These are phyloP conservation scores for Chalciporus sp. DNA, from an alignment of 1,284 basidiomycete species.

Conservation along the genomic window DNA sequence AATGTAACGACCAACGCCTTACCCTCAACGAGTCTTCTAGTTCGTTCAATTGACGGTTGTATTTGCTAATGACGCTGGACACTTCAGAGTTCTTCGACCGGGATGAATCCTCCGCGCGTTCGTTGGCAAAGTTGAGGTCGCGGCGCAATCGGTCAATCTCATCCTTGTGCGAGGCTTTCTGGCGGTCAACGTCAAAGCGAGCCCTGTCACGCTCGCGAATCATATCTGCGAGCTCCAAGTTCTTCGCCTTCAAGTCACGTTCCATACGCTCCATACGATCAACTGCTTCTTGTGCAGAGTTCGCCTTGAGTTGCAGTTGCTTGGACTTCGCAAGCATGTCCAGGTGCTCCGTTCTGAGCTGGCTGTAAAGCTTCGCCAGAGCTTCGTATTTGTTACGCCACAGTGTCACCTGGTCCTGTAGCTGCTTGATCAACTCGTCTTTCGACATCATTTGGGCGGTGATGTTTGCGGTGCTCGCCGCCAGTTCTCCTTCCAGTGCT, in stretches of 20 bases:
- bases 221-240: constrained; percentile 98
- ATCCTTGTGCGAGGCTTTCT: constrained; percentile 94
- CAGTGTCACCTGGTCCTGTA: constrained; percentile 95
- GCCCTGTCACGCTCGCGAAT: constrained; percentile 96
- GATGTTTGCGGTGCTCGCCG: constrained; percentile 78
- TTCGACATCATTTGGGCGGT: constrained; percentile 89
- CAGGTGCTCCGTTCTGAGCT: constrained; percentile 95
- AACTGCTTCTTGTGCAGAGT: constrained; percentile 98
- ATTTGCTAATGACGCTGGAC: constrained; percentile 85
- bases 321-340: constrained; percentile 98
- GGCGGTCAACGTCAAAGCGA: constrained; percentile 94
- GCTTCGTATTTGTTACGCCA: constrained; percentile 99
- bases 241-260: constrained; percentile 96
- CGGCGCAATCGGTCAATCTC: constrained; percentile 92
- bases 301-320: constrained; percentile 96
- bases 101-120: constrained; percentile 93
- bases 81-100: constrained; percentile 94
- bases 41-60: constrained; percentile 95
- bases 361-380: constrained; percentile 97
- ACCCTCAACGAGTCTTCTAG: constrained; percentile 93
- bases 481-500: constrained; percentile 91
- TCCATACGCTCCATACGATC: constrained; percentile 99
- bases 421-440: constrained; percentile 93
- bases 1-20: constrained; percentile 33
- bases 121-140: constrained; percentile 96